A percentile compares a stretch with the other conserved stretches of the same genome.
Evolutionary conservation across 306 rosid genomes (phyloP).

Genomic region (Pachyrhizus erosus): DNA sequence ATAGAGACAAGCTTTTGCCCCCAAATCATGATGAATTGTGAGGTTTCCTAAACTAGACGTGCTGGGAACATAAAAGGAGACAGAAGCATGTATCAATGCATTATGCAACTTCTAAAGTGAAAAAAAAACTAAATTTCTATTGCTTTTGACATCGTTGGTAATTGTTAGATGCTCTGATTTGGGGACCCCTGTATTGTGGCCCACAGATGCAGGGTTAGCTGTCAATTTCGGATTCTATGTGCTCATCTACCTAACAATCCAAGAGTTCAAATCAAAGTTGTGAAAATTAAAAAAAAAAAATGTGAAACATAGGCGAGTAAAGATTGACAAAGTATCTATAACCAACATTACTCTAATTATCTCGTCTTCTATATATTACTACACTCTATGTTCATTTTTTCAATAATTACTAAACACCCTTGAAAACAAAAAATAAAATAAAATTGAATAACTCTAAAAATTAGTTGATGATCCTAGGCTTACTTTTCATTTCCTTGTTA

Average conservation of each 20-base stretch:
- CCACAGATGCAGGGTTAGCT: not conserved
- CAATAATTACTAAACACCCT: no score
- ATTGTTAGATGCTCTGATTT: not conserved
- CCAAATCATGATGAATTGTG: slow-evolving; percentile 9
- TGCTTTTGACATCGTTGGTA: not conserved
- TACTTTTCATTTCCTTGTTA: no score
- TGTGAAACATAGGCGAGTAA: not conserved
- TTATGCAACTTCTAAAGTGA: not conserved
- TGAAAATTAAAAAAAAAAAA: not conserved
- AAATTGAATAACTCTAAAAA: no score
- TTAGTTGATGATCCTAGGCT: no score
- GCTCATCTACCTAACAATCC: not conserved
- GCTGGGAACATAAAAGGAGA: not conserved
- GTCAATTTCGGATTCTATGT: not conserved
- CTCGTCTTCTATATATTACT: no score
- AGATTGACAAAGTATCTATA: not conserved
- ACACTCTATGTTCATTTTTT: no score
- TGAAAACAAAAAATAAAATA: no score
- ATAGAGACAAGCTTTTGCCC: not conserved
- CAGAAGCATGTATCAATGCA: not conserved
- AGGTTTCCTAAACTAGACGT: not conserved
- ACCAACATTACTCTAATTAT: no score
- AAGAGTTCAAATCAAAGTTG: not conserved
- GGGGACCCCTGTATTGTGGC: slow-evolving; percentile 5
- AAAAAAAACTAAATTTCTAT: not conserved